Conservation (phyloP, 169 alveolate species). For the Plasmodium berghei region DNA sequence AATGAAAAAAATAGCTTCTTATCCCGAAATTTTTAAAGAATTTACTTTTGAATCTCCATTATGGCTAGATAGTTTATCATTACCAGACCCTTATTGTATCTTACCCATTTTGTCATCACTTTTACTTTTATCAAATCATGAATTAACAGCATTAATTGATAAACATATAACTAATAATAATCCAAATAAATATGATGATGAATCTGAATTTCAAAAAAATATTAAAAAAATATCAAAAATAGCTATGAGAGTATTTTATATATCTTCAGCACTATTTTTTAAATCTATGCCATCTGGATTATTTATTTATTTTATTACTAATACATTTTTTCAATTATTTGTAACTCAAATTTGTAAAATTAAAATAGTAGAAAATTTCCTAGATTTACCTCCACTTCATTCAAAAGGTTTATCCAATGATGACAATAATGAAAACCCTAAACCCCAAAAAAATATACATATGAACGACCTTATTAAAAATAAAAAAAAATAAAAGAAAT, state of each 20-base stretch:
- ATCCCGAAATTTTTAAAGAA: slow-evolving; percentile 79
- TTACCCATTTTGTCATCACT: slow-evolving; percentile 78
- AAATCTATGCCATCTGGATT: slow-evolving; percentile 73
- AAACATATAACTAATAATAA: slow-evolving; percentile 26
- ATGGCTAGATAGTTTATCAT: slow-evolving; percentile 83
- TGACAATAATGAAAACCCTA: not conserved
- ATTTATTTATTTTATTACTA: slow-evolving; percentile 54
- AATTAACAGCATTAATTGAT: slow-evolving; percentile 63
- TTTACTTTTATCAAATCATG: slow-evolving; percentile 77
- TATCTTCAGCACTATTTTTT: slow-evolving; percentile 51
- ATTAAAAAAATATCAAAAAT: slow-evolving; percentile 27
- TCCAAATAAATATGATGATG: slow-evolving; percentile 6
- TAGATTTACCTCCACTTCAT: slow-evolving; percentile 54
- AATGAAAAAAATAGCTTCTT: slow-evolving; percentile 79
- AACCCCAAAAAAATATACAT: slow-evolving; percentile 21
- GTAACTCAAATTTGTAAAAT: slow-evolving; percentile 57
- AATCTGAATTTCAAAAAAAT: slow-evolving; percentile 65
- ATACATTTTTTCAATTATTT: slow-evolving; percentile 53
- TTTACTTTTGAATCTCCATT: slow-evolving; percentile 81
- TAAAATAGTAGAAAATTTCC: slow-evolving; percentile 39
- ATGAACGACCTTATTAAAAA: slow-evolving; percentile 40
- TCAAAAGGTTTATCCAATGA: slow-evolving; percentile 38
- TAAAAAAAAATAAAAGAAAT: not conserved
- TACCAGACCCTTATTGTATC: slow-evolving; percentile 85
- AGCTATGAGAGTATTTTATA: slow-evolving; percentile 56